Conservation (phyloP, 148 eudicot species). For the Persicaria maculosa region DNA sequence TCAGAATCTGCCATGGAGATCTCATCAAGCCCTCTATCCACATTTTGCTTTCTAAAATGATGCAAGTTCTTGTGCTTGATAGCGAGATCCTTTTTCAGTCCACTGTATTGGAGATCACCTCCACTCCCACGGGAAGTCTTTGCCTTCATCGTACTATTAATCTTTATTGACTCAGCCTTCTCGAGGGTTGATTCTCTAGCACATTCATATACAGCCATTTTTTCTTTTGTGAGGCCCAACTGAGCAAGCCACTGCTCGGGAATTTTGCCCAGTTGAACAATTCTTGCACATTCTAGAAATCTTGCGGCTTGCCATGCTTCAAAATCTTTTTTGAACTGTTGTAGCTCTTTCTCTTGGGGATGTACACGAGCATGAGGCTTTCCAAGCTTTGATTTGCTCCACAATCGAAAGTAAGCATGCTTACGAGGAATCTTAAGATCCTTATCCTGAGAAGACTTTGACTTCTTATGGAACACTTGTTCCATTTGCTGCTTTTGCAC, state of each 20-base stretch:
- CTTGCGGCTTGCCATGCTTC: conserved; percentile 94
- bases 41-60: conserved; percentile 29
- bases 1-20: conserved; percentile 23
- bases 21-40: conserved; percentile 38
- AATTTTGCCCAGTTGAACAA: conserved; percentile 47
- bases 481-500: conserved; percentile 31
- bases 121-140: conserved; percentile 18
- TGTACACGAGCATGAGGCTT: conserved; percentile 71
- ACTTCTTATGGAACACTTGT: conserved; percentile 27
- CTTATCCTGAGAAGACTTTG: conserved; percentile 27
- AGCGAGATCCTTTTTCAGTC: conserved; percentile 23
- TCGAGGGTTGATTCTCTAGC: conserved; percentile 27
- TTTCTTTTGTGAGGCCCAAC: conserved; percentile 74
- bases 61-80: conserved; percentile 30
- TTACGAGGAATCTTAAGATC: conserved; percentile 25
- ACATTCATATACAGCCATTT: conserved; percentile 52
- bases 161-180: conserved; percentile 26
- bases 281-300: conserved; percentile 74
- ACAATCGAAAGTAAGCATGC: conserved; percentile 25
- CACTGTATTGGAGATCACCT: conserved; percentile 18
- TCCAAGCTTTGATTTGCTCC: conserved; percentile 34
- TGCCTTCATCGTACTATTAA: conserved; percentile 15
- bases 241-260: conserved; percentile 74
- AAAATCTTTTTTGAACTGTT: conserved; percentile 93
- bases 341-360: conserved; percentile 98